phyloP scores from a whole-genome alignment of 2,329 filamentous ascomycete genomes.

The Venturia pyrina region DNA sequence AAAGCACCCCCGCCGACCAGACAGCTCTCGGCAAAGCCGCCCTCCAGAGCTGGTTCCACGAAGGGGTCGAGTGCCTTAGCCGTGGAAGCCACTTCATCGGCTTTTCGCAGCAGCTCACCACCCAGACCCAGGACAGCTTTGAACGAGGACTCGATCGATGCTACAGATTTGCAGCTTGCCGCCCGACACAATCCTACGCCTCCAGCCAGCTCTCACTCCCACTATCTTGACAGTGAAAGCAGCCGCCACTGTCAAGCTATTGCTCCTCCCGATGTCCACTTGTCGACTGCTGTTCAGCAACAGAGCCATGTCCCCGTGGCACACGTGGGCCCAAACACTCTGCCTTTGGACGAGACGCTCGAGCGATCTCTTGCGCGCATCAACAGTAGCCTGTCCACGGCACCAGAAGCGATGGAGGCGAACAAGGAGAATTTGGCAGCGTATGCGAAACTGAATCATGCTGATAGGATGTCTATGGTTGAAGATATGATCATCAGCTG shows the following conservation, averaged over 20 bases:
- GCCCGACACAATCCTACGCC: background rate
- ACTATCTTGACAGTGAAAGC: background rate
- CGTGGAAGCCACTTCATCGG: background rate
- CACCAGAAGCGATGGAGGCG: background rate
- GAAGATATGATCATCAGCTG: constrained; percentile 42
- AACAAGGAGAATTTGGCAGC: constrained; percentile 16
- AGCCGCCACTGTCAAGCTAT: background rate
- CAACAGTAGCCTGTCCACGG: background rate
- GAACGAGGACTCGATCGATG: background rate
- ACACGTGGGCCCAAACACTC: background rate
- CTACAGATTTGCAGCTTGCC: background rate
- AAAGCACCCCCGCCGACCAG: background rate
- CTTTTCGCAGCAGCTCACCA: background rate
- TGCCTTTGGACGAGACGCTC: background rate
- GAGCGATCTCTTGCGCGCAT: background rate
- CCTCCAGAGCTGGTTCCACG: background rate
- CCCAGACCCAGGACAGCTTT: background rate
- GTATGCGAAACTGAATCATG: constrained; percentile 30
- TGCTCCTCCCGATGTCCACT: background rate
- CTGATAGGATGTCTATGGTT: constrained; percentile 32
- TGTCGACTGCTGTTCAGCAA: background rate
- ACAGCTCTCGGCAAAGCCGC: background rate
- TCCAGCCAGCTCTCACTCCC: background rate
- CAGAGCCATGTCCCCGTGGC: background rate
- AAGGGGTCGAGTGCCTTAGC: background rate